These are phyloP conservation scores for Tylopilus rubrobrunneus DNA, from an alignment of 768 basidiomycete genomes.

Conservation along the genomic window DNA sequence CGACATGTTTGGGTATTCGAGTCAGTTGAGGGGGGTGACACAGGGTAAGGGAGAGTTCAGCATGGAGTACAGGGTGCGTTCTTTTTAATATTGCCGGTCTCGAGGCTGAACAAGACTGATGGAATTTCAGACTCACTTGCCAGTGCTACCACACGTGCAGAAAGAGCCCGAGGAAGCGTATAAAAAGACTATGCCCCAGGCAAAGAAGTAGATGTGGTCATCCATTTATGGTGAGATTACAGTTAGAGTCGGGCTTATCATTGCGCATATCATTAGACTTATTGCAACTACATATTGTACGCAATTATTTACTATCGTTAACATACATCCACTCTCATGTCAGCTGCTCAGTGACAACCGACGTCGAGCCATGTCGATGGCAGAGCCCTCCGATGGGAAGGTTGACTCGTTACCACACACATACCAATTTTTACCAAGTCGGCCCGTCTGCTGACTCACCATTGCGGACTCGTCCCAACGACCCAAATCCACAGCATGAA, in stretches of 20 bases:
- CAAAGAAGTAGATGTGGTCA: conserved; percentile 60
- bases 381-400: too few species aligned
- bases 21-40: conserved; percentile 86
- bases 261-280: conserved; percentile 12
- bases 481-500: too few species aligned
- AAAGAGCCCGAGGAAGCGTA: conserved; percentile 86
- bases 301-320: conserved; percentile 3
- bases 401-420: too few species aligned
- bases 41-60: conserved; percentile 94
- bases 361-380: background rate
- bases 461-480: background rate
- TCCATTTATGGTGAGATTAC: background rate
- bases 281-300: conserved; percentile 14
- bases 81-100: background rate
- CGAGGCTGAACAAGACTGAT: background rate
- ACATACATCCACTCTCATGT: conserved; percentile 2
- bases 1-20: conserved; percentile 99
- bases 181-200: conserved; percentile 66
- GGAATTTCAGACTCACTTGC: conserved; percentile 57
- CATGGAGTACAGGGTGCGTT: conserved; percentile 71
- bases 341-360: background rate
- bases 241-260: conserved; percentile 2
- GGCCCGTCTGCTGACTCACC: background rate
- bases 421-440: too few species aligned
- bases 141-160: conserved; percentile 84